Evolutionary conservation across 768 basidiomycete genomes (phyloP).

Genomic region (Mycena rosella): DNA sequence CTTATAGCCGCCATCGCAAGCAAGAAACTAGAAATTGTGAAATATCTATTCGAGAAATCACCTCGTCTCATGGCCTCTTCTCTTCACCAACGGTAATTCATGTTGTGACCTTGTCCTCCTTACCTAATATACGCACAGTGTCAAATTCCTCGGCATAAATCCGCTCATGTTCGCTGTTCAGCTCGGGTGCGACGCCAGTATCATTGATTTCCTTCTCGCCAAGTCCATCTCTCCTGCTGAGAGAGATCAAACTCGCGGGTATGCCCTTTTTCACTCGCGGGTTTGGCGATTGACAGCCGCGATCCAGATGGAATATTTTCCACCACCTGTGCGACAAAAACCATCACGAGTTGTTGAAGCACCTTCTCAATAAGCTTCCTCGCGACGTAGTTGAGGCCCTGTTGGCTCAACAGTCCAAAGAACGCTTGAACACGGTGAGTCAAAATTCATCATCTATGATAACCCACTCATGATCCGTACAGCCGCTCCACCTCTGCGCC

Average conservation of each 20-base stretch:
- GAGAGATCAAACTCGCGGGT: slow-evolving; percentile 59
- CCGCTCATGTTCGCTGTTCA: slow-evolving; percentile 58
- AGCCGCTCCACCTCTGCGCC: slow-evolving; percentile 71
- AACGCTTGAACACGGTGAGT: slow-evolving; percentile 60
- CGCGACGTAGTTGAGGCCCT: slow-evolving; percentile 58
- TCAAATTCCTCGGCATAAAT: slow-evolving; percentile 63
- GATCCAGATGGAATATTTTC: slow-evolving; percentile 66
- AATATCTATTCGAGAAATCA: slow-evolving; percentile 58
- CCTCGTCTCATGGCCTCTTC: slow-evolving; percentile 56
- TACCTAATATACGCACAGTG: slow-evolving; percentile 43
- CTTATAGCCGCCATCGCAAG: slow-evolving; percentile 59
- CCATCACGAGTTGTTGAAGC: slow-evolving; percentile 50
- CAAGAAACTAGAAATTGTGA: slow-evolving; percentile 53
- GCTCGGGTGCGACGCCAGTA: slow-evolving; percentile 40
- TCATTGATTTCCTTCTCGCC: slow-evolving; percentile 65
- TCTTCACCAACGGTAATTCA: slow-evolving; percentile 58
- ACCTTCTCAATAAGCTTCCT: slow-evolving; percentile 65
- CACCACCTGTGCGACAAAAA: slow-evolving; percentile 57
- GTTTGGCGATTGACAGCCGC: neutral
- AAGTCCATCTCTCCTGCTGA: slow-evolving; percentile 60
- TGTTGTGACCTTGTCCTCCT: slow-evolving; percentile 1
- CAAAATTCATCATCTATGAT: too few relatives aligned
- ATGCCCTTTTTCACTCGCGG: slow-evolving; percentile 21
- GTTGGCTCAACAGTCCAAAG: slow-evolving; percentile 60
- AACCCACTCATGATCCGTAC: neutral